Conservation (phyloP, 495 filamentous ascomycete species). For the Evansstolkia leycettana region DNA sequence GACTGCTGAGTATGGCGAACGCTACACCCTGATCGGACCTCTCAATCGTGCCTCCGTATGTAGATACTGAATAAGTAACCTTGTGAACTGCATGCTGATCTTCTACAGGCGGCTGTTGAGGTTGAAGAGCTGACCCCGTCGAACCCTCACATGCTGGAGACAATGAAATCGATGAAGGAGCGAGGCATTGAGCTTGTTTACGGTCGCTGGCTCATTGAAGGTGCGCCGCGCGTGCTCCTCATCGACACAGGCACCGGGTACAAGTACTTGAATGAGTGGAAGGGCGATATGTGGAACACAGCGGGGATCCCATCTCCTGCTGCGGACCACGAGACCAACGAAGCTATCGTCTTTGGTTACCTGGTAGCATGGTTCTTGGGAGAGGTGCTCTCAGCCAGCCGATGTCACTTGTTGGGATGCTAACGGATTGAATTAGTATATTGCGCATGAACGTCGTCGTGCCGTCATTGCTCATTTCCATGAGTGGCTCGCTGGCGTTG, state of each 20-base stretch:
- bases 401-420: slow-evolving; percentile 1
- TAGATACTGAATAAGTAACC: slow-evolving; percentile 1
- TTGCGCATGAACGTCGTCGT: slow-evolving; percentile 76
- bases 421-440: slow-evolving; percentile 47
- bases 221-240: slow-evolving; percentile 82
- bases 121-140: slow-evolving; percentile 84
- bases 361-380: slow-evolving; percentile 96
- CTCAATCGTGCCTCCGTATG: slow-evolving; percentile 79
- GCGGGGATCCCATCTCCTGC: slow-evolving; percentile 87
- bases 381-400: slow-evolving; percentile 47
- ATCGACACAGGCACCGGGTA: slow-evolving; percentile 94
- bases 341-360: slow-evolving; percentile 96
- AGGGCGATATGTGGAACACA: slow-evolving; percentile 84
- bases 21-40: slow-evolving; percentile 91
- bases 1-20: slow-evolving; percentile 94
- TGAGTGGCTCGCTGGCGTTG: slow-evolving; percentile 97
- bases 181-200: slow-evolving; percentile 86
- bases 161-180: slow-evolving; percentile 79
- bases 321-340: slow-evolving; percentile 89
- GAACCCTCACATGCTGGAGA: slow-evolving; percentile 64
- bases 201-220: slow-evolving; percentile 95
- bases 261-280: slow-evolving; percentile 90
- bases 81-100: slow-evolving; percentile 1
- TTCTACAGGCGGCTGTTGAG: slow-evolving; percentile 71
- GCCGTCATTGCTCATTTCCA: slow-evolving; percentile 97